Evolutionary conservation across 1,284 basidiomycete species (phyloP), one percentile per base, ranked within the genome.

Genomic region (Prillingera fragicola): DNA sequence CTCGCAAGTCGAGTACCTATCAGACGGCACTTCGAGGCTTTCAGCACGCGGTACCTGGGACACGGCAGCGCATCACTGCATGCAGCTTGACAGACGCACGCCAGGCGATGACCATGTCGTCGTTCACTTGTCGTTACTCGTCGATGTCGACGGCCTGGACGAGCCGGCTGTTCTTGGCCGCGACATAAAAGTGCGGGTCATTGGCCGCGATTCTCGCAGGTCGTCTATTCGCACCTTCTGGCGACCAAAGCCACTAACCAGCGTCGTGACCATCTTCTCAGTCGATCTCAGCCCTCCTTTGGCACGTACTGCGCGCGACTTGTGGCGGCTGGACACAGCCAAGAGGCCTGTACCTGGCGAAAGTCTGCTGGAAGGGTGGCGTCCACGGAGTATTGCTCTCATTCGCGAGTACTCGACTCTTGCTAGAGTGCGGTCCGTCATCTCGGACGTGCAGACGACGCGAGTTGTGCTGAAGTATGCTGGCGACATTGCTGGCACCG

Each of bases 251-350:
- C 55, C 54, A 3, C 15, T 52, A 29, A 56, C 82, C 58, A 48
- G 41, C 34, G 17, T 50, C 5, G 38, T 43, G 3, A 81, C 80
- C 13, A 78, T 94, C 29, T 96, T 92, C 73, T 79, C 75, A 23
- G 78, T 97, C 28, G 79, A 80, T 36, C 75, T 97, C 21, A 81
- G 81, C 3, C 91, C 94, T 10, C 86, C 87, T 4, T 72, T 89
- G 52, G 92, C 87, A 8, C 83, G 88, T 32, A 89, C 84, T 2
- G 80, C 88, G 2, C 80, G 81, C 63, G 92, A 97, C 50, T 76
- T 97, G 10, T 97, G 94, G 92, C 77, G 91, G 38, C 75, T 97
- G 40, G 90, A 97, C 72, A 97, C 94, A 1, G 83, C 85, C 14
- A 84, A 87, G 65, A 92, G 89, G 67, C 94, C 92, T 65, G 89